phyloP scores from a whole-genome alignment of 768 basidiomycete species.

The Auriscalpium orientale region DNA sequence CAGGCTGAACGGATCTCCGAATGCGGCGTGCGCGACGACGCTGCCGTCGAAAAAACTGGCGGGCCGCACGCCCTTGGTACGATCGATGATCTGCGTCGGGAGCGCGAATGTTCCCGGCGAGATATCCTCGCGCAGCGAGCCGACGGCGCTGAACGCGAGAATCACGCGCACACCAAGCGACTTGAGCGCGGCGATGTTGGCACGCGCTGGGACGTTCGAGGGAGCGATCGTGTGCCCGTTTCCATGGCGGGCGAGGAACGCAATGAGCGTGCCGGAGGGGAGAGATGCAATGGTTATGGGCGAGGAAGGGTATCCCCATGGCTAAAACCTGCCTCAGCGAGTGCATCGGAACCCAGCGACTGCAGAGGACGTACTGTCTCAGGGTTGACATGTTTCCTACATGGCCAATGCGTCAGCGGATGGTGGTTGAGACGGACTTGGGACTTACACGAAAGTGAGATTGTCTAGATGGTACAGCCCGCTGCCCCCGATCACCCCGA shows the following conservation, averaged over 20 bases:
- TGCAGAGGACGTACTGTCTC: conserved; percentile 53
- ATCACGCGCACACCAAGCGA: conserved; percentile 83
- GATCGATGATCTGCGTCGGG: conserved; percentile 90
- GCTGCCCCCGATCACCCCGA: conserved; percentile 89
- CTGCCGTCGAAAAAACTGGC: conserved; percentile 80
- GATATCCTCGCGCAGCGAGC: conserved; percentile 90
- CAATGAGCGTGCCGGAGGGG: conserved; percentile 70
- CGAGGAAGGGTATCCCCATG: conserved; percentile 88
- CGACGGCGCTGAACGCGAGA: conserved; percentile 93
- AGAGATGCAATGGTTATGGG: conserved; percentile 90
- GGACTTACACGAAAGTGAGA: conserved; percentile 72
- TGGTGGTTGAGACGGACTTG: background rate
- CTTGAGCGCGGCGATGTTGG: conserved; percentile 95
- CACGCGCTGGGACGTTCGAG: conserved; percentile 73
- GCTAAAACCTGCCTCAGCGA: conserved; percentile 35
- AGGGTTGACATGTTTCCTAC: conserved; percentile 68
- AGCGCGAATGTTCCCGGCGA: conserved; percentile 82
- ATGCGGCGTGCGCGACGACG: conserved; percentile 87
- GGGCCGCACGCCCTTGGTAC: conserved; percentile 90
- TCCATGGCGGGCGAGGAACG: conserved; percentile 92
- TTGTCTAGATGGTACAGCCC: conserved; percentile 93
- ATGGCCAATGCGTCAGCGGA: background rate
- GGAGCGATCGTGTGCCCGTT: conserved; percentile 72
- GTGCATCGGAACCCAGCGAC: no score
- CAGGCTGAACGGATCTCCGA: conserved; percentile 84